Evolutionary conservation across 805 yeast species (phyloP), one percentile per base, ranked within the genome.

Genomic region (Clavispora santaluciae): DNA sequence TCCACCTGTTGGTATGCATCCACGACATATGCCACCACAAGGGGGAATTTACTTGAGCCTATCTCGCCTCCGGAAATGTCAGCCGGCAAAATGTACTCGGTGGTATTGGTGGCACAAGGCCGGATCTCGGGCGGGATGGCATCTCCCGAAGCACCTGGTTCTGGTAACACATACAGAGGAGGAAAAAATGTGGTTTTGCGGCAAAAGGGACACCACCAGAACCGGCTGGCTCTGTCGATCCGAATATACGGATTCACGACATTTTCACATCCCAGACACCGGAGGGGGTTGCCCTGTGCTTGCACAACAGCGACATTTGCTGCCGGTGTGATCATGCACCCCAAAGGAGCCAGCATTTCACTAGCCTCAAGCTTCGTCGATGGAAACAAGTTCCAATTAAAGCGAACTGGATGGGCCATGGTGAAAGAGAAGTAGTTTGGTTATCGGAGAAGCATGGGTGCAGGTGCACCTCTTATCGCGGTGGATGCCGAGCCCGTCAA

Each of bases 371-470:
- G 49, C 31, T 66, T 57, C 1, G 72, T 66, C 15, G 64, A 55
- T 1, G 73, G 72, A 46, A 68, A 61, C 9, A 65, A 51, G 61
- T 85, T 82, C 91, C 91, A 85, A 53, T 84, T 78, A 68, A 85
- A 83, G 43, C 86, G 38, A 17, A 24, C 22, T 8, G 36, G 23
- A 22, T n/a, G 15, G 6, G 17, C 34, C 34, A 31, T 31, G 34
- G 33, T 9, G 34, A 31, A 28, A 12, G 16, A 28, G 31, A 28
- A 28, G 31, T 15, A 8, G 31, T 16, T 4, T 11, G 11, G 31
- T 20, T 28, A 28, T 28, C 31, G 20, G 31, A 28, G 31, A 16
- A 28, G 12, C 18, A n/a, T 6, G 18, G 31, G 20, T 28, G 31
- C 31, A 28, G 31, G 31, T 16, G 4, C 6, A 16, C 16, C 20